Conservation (phyloP, 768 basidiomycete species). For the Trichaptum fuscoviolaceum region DNA sequence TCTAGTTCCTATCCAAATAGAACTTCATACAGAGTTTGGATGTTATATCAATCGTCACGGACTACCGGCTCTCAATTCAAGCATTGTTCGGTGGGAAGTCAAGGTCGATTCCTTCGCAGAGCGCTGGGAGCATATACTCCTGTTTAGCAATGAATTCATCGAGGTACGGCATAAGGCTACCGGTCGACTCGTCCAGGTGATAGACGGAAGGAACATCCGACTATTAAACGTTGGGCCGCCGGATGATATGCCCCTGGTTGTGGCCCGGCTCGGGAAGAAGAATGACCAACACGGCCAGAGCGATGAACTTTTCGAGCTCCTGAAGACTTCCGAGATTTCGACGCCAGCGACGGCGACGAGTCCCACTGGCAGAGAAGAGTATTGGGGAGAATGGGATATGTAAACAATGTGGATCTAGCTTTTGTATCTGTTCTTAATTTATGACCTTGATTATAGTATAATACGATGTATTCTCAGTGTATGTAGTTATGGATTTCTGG, state of each 20-base stretch:
- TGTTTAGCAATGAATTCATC: slow-evolving; percentile 71
- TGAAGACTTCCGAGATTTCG: slow-evolving; percentile 59
- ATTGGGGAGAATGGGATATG: slow-evolving; percentile 82
- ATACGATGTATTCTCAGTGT: too few relatives aligned
- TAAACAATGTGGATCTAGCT: slow-evolving; percentile 14
- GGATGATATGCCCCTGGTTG: slow-evolving; percentile 45
- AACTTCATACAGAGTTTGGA: slow-evolving; percentile 51
- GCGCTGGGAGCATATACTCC: slow-evolving; percentile 58
- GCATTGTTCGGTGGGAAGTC: slow-evolving; percentile 77
- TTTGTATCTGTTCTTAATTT: not conserved
- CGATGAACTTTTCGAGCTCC: slow-evolving; percentile 62
- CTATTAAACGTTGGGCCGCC: slow-evolving; percentile 47
- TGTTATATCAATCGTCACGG: slow-evolving; percentile 74
- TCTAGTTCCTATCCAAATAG: not conserved
- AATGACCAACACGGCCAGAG: slow-evolving; percentile 53
- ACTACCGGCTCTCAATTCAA: slow-evolving; percentile 50
- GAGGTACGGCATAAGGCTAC: slow-evolving; percentile 65
- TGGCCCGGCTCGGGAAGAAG: slow-evolving; percentile 57
- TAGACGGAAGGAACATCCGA: slow-evolving; percentile 67
- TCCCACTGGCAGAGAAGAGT: slow-evolving; percentile 25
- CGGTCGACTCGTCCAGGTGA: slow-evolving; percentile 75
- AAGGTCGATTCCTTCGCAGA: slow-evolving; percentile 57
- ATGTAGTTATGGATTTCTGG: too few relatives aligned
- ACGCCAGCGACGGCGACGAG: slow-evolving; percentile 16
- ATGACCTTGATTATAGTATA: not conserved